Evolutionary conservation across 1,139 yeast species (phyloP).

Genomic region (Diutina scorzettiae): DNA sequence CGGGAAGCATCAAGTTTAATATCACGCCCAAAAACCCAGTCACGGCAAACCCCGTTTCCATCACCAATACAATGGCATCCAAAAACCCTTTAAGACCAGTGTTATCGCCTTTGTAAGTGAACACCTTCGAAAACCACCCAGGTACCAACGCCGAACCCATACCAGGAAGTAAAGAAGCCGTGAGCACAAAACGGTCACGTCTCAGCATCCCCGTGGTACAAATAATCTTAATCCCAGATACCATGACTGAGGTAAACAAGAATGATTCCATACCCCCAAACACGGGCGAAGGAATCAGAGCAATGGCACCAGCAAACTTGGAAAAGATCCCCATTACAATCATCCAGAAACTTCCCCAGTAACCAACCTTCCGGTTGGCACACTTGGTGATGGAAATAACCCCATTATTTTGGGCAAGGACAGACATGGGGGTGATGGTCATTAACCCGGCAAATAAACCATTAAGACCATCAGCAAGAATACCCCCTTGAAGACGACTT

Average conservation of each 20-base stretch:
- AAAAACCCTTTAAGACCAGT: conserved; percentile 53
- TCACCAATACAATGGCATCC: conserved; percentile 68
- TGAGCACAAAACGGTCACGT: conserved; percentile 12
- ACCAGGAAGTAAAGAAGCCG: conserved; percentile 68
- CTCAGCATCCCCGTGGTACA: not conserved
- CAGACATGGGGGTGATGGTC: conserved; percentile 5
- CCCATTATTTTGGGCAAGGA: conserved; percentile 5
- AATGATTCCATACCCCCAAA: conserved; percentile 4
- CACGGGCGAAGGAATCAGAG: not conserved
- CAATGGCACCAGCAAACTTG: conserved; percentile 5
- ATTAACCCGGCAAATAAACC: conserved; percentile 4
- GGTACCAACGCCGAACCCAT: conserved; percentile 66
- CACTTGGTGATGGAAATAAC: conserved; percentile 5
- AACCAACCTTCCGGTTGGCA: conserved; percentile 6
- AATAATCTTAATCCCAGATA: conserved; percentile 3
- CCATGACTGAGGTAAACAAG: conserved; percentile 2
- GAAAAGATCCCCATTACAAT: conserved; percentile 4
- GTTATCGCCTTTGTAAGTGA: conserved; percentile 66
- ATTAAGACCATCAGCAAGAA: conserved; percentile 3
- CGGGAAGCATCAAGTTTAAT: conserved; percentile 65
- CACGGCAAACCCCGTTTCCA: conserved; percentile 82
- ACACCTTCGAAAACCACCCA: conserved; percentile 62
- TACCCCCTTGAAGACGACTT: not conserved
- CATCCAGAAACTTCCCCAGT: conserved; percentile 5
- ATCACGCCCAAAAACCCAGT: conserved; percentile 70